These are phyloP conservation scores for Talaromyces sp. DNA, from an alignment of 2,329 filamentous ascomycete genomes.

Conservation along the genomic window DNA sequence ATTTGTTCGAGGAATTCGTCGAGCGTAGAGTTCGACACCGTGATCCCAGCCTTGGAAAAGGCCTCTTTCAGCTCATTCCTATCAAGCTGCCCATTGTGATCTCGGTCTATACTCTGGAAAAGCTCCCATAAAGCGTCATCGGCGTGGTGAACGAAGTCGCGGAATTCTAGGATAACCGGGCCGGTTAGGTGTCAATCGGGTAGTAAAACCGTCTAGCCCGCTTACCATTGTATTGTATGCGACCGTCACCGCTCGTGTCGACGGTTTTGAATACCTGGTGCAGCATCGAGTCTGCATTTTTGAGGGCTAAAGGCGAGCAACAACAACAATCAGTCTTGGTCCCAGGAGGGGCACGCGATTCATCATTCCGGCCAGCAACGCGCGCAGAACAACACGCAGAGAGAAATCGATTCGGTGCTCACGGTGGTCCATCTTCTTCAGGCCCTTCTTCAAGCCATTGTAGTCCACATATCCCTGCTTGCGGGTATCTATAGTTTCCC, in stretches of 20 bases:
- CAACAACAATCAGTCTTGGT: conserved; percentile 9
- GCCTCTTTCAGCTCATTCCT: conserved; percentile 77
- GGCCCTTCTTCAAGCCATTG: conserved; percentile 74
- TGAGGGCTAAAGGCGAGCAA: conserved; percentile 56
- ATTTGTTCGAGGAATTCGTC: conserved; percentile 85
- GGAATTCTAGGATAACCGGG: conserved; percentile 64
- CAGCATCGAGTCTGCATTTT: conserved; percentile 86
- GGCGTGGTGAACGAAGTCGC: conserved; percentile 77
- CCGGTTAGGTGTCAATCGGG: conserved; percentile 6
- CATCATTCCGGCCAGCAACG: conserved; percentile 11
- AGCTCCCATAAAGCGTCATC: conserved; percentile 77
- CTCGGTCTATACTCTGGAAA: conserved; percentile 81
- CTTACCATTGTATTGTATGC: conserved; percentile 85
- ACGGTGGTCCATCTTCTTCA: conserved; percentile 91
- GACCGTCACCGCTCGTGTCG: conserved; percentile 81
- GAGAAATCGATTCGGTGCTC: conserved; percentile 32
- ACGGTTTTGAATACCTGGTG: conserved; percentile 75
- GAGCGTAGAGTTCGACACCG: conserved; percentile 71
- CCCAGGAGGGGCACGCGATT: background rate
- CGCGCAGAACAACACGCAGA: conserved; percentile 3
- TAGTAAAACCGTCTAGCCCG: conserved; percentile 10
- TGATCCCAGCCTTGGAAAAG: conserved; percentile 72
- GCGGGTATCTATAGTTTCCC: conserved; percentile 74
- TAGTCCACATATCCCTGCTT: conserved; percentile 77
- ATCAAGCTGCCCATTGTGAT: conserved; percentile 80